Evolutionary conservation across 73 alveolate genomes (phyloP), one percentile per base, ranked within the genome.

Genomic region (Paramecium sexaurelia): DNA sequence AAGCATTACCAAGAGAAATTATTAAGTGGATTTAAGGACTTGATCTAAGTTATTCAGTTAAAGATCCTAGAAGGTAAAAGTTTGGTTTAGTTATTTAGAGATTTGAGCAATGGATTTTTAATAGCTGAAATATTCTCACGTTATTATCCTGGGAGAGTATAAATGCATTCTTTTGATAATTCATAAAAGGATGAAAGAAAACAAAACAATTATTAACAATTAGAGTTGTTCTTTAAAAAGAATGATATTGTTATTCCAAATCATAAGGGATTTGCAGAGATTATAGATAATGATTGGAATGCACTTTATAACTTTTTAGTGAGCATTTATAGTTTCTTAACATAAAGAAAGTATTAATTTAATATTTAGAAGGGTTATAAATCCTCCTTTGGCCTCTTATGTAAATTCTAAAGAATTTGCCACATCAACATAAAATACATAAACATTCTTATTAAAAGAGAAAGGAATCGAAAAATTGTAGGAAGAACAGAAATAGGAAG

Each of bases 121-220:
- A 95, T 97, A 6, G 99, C 99, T 55, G 98, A 97, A 92, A 97
- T 97, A 69, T 93, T 97, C 84, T 96, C 98, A 17, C 94, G 99
- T 15, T 97, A 97, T 85, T 96, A 95, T 95, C 99, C 99, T 26
- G 94, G 92, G 0, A 95, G 91, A 71, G 93, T 95, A 26, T 91
- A 94, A 67, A 95, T 95, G 98, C 97, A 94, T 75, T 92, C 96
- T 1, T 95, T 95, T 56, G 98, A 95, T 22, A 94, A 95, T 57
- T 95, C 95, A 4, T 94, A 95, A 20, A 78, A 94, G 85, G 56
- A 55, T 45, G 93, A 56, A 33, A 91, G 92, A 88, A 95, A 92
- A 86, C 27, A 11, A 43, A 88, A 88, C 66, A 88, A 88, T 26
- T 88, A 45, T 61, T 45, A 69, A 71, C 55, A 68, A 51, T 88